phyloP scores from a whole-genome alignment of 2,329 filamentous ascomycete species.

The Penicillium sp. region DNA sequence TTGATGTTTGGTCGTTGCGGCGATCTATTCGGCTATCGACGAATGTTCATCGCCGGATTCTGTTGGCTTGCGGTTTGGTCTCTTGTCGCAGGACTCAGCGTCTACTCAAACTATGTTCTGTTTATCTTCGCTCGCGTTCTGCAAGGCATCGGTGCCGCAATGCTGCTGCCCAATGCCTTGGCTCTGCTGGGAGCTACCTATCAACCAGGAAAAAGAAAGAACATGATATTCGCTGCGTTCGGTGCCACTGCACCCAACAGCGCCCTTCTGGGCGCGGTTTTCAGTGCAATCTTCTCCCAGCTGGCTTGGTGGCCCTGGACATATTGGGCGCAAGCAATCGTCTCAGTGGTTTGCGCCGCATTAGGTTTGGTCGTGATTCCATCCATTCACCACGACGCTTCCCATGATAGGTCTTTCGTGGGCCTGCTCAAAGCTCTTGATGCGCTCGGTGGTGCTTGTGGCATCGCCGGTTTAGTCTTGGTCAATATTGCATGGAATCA shows the following conservation, averaged over 20 bases:
- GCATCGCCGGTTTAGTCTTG: slow-evolving; percentile 56
- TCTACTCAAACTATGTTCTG: slow-evolving; percentile 44
- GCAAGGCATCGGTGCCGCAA: slow-evolving; percentile 57
- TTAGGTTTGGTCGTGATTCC: slow-evolving; percentile 36
- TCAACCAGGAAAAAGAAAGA: slow-evolving; percentile 54
- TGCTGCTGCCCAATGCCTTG: slow-evolving; percentile 61
- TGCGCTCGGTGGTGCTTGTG: slow-evolving; percentile 42
- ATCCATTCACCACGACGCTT: slow-evolving; percentile 14
- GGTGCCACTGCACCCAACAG: slow-evolving; percentile 50
- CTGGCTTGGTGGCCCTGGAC: slow-evolving; percentile 53
- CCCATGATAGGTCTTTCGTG: slow-evolving; percentile 1
- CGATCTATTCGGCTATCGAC: slow-evolving; percentile 39
- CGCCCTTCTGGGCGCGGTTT: slow-evolving; percentile 41
- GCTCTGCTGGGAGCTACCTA: slow-evolving; percentile 60
- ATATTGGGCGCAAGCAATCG: slow-evolving; percentile 44
- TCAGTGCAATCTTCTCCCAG: slow-evolving; percentile 41
- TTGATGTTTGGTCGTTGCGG: slow-evolving; percentile 38
- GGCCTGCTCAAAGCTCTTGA: slow-evolving; percentile 33
- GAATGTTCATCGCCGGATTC: slow-evolving; percentile 36
- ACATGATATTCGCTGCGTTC: slow-evolving; percentile 56
- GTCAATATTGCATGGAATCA: slow-evolving; percentile 68
- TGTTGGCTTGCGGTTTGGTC: slow-evolving; percentile 39
- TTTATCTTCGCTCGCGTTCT: slow-evolving; percentile 54
- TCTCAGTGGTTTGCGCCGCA: slow-evolving; percentile 36
- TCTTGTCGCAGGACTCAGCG: slow-evolving; percentile 35